phyloP scores from a whole-genome alignment of 2,329 filamentous ascomycete genomes.

The Fusarium redolens region DNA sequence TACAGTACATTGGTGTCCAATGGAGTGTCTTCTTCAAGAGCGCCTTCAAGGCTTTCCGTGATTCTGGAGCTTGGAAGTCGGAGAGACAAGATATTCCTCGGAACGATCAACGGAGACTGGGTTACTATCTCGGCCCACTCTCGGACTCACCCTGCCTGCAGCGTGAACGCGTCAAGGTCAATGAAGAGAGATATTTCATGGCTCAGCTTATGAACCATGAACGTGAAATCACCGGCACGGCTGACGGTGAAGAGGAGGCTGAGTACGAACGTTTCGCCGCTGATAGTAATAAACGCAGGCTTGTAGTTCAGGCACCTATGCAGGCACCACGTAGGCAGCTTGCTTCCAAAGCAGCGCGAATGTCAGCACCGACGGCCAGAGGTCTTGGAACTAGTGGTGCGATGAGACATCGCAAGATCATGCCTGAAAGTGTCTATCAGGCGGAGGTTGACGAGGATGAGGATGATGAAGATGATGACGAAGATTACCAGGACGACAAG shows the following conservation, averaged over 20 bases:
- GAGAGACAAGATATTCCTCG: conserved; percentile 46
- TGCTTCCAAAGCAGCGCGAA: conserved; percentile 4
- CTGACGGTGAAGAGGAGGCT: conserved; percentile 55
- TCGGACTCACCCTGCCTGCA: conserved; percentile 40
- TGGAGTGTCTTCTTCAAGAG: conserved; percentile 59
- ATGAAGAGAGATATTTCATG: conserved; percentile 58
- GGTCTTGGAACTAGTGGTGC: not conserved
- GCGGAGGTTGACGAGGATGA: conserved; percentile 6
- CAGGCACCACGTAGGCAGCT: conserved; percentile 8
- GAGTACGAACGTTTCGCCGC: conserved; percentile 42
- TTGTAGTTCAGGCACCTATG: not conserved
- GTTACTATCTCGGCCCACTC: conserved; percentile 53
- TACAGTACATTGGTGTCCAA: conserved; percentile 61
- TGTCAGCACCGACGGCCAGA: not conserved
- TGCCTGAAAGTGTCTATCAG: too few relatives aligned
- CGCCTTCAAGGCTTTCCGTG: conserved; percentile 48
- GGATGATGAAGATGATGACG: conserved; percentile 8
- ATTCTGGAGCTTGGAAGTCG: conserved; percentile 51
- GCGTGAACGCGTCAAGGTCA: conserved; percentile 46
- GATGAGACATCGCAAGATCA: not conserved
- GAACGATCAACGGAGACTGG: conserved; percentile 44
- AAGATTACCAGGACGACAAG: conserved; percentile 2
- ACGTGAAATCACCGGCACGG: conserved; percentile 32
- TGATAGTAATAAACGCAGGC: conserved; percentile 5
- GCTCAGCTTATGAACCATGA: conserved; percentile 53